A percentile compares a stretch with the other conserved stretches of the same genome.
Conservation (phyloP, 352 stramenopile species). For the Chrysophaeum taylorii region DNA sequence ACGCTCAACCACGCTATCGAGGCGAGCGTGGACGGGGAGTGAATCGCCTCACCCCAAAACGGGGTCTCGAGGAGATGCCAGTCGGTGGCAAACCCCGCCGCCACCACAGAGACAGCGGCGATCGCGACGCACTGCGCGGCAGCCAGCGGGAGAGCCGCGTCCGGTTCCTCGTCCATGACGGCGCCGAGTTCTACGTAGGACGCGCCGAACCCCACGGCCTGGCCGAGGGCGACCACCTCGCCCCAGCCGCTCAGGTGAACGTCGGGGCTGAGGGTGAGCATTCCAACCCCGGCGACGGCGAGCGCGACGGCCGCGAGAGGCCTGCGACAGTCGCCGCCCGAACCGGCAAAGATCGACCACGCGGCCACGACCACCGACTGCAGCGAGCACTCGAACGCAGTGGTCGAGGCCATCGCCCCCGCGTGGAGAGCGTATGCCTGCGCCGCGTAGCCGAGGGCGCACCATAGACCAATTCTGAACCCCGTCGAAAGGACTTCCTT, state of each 20-base stretch:
- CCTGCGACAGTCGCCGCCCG: neutral
- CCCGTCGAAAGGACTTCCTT: neutral
- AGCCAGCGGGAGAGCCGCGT: constrained; percentile 36
- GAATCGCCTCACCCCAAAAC: neutral
- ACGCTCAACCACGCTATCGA: constrained; percentile 37
- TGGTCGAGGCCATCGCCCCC: neutral
- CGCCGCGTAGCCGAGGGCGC: neutral
- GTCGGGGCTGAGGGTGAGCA: neutral
- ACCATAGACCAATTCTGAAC: neutral
- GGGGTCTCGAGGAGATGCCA: constrained; percentile 14
- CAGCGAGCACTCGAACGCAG: constrained; percentile 17
- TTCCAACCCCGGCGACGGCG: neutral
- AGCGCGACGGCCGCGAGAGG: neutral
- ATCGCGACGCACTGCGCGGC: constrained; percentile 39
- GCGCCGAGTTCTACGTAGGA: constrained; percentile 44
- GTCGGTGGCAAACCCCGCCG: constrained; percentile 33
- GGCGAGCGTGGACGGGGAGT: constrained; percentile 31
- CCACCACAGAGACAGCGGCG: constrained; percentile 24
- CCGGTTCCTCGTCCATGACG: constrained; percentile 39
- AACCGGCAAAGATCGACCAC: neutral
- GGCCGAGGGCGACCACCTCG: constrained; percentile 40
- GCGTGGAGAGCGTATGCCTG: neutral
- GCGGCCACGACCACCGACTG: constrained; percentile 10
- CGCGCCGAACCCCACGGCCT: constrained; percentile 49
- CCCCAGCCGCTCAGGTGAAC: constrained; percentile 17